Percentiles rank a stretch among this genome's conserved stretches.
Conservation (phyloP, 805 yeast species). For the Metschnikowia orientalis region DNA sequence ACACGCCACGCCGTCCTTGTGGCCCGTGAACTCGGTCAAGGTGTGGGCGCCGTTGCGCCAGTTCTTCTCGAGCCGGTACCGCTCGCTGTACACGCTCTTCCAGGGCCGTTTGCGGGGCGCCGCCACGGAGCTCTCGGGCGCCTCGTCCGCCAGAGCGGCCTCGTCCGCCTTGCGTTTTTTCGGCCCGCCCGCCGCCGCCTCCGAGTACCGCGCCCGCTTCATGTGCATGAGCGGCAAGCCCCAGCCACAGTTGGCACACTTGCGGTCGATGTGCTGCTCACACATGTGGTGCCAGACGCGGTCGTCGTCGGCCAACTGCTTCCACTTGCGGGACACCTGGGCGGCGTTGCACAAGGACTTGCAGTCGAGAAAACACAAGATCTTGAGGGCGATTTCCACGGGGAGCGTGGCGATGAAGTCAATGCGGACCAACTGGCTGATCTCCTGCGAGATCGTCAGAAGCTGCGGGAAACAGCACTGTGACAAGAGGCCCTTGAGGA, state of each 20-base stretch:
- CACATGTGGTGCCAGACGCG: constrained; percentile 98
- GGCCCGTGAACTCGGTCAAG: constrained; percentile 67
- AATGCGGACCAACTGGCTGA: constrained; percentile 72
- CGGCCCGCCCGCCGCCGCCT: background rate
- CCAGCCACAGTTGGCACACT: constrained; percentile 99
- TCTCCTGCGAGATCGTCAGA: constrained; percentile 78
- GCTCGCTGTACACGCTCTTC: constrained; percentile 90
- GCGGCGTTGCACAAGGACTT: constrained; percentile 92
- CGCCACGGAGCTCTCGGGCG: background rate
- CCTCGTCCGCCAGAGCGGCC: constrained; percentile 11
- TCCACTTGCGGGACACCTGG: constrained; percentile 86
- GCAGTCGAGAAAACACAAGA: constrained; percentile 86
- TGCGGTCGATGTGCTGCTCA: constrained; percentile 95
- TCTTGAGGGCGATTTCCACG: constrained; percentile 75
- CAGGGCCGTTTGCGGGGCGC: constrained; percentile 60
- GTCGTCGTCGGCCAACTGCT: constrained; percentile 88
- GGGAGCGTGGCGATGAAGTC: constrained; percentile 88
- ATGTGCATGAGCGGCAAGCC: constrained; percentile 93
- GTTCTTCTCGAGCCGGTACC: constrained; percentile 86
- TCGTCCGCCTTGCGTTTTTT: constrained; percentile 3
- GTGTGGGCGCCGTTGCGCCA: constrained; percentile 84
- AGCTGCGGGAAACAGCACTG: constrained; percentile 96
- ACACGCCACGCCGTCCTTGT: constrained; percentile 83
- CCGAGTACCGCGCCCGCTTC: constrained; percentile 48
- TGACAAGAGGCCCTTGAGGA: constrained; percentile 75